Evolutionary conservation across 2,329 filamentous ascomycete genomes (phyloP).

Genomic region (Rutstroemia sydowiana): DNA sequence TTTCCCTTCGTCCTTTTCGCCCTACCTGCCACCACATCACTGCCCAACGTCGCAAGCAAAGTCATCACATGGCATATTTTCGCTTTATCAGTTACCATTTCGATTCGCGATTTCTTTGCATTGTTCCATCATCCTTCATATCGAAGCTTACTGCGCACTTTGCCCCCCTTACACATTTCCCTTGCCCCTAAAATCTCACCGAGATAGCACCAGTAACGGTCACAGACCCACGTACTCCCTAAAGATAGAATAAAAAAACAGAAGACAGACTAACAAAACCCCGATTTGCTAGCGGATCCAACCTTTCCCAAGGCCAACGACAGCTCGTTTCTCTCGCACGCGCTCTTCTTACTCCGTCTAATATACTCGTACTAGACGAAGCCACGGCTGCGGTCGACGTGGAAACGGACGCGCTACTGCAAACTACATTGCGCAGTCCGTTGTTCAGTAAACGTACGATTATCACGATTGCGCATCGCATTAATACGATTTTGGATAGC

Average conservation of each 20-base stretch:
- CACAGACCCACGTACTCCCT: neutral
- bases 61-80: slow-evolving; percentile 10
- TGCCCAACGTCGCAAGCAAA: slow-evolving; percentile 9
- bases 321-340: slow-evolving; percentile 91
- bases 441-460: slow-evolving; percentile 88
- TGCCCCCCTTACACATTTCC: neutral
- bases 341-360: slow-evolving; percentile 88
- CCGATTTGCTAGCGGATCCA: slow-evolving; percentile 57
- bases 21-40: slow-evolving; percentile 10
- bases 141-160: neutral
- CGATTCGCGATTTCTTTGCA: slow-evolving; percentile 1
- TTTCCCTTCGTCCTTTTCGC: slow-evolving; percentile 10
- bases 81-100: neutral
- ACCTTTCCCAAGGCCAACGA: slow-evolving; percentile 89
- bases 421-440: slow-evolving; percentile 54
- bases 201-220: neutral
- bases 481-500: slow-evolving; percentile 88
- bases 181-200: neutral
- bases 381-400: slow-evolving; percentile 74
- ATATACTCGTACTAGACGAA: slow-evolving; percentile 95
- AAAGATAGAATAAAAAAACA: too few species aligned
- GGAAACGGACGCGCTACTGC: slow-evolving; percentile 60
- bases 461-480: slow-evolving; percentile 95
- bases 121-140: neutral
- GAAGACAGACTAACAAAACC: slow-evolving; percentile 7